A percentile compares a stretch with the other conserved stretches of the same genome.
Conservation (phyloP, 306 rosid genomes). For the Begonia fuchsioides region DNA sequence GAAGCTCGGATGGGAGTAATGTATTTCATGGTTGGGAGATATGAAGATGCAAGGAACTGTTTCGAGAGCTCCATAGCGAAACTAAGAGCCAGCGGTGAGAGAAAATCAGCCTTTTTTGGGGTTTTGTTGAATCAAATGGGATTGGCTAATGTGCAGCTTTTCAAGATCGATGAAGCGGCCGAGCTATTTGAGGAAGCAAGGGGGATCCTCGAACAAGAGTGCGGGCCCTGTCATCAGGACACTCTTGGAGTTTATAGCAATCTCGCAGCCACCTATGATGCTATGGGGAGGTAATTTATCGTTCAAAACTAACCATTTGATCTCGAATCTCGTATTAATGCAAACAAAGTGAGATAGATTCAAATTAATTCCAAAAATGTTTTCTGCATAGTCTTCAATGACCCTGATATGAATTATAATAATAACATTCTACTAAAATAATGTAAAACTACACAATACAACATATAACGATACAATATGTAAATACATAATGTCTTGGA, state of each 20-base stretch:
- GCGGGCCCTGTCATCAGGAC: constrained; percentile 96
- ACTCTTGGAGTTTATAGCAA: constrained; percentile 93
- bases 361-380: too few species aligned
- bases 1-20: constrained; percentile 98
- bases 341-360: too few species aligned
- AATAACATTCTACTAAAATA: too few species aligned
- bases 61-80: constrained; percentile 76
- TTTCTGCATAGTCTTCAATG: too few species aligned
- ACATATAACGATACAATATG: too few species aligned
- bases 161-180: constrained; percentile 95
- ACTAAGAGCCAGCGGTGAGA: constrained; percentile 88
- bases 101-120: constrained; percentile 93
- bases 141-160: constrained; percentile 82
- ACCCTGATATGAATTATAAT: too few species aligned
- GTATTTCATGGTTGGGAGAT: constrained; percentile 77
- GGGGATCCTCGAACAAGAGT: constrained; percentile 74
- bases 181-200: constrained; percentile 97
- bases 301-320: too few species aligned
- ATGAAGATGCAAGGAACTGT: constrained; percentile 64
- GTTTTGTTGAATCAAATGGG: constrained; percentile 99
- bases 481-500: too few species aligned
- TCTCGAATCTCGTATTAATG: too few species aligned
- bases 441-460: too few species aligned
- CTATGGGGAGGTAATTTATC: constrained; percentile 97
- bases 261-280: constrained; percentile 99